Base-by-base conservation (phyloP, 2,329 filamentous ascomycete species). In the Sporothrix curviconia region DNA sequence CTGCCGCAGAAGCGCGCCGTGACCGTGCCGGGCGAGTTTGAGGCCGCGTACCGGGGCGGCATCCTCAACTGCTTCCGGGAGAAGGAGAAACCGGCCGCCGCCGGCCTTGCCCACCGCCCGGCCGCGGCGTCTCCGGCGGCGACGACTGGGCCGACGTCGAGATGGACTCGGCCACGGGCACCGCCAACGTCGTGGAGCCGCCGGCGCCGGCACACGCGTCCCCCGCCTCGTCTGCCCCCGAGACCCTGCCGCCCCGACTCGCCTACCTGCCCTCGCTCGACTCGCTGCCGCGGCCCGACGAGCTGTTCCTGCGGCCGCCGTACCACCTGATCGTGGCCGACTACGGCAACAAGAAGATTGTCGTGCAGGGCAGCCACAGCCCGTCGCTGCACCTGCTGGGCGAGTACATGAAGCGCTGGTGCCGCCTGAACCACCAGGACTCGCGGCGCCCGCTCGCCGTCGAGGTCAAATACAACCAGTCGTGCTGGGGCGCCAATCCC, bases 401-500 rank as follows among this genome's bases (percentile, higher is more conserved):
- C 3, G 71, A 73, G 1, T 81, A 80, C 58, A 64, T 80, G 2
- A 72, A 72, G 64, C 72, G 72, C 36, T 80, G 77, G 76, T 75
- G 72, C 46, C 70, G 72, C 40, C 66, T 70, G 8, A 78, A 79
- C 55, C 68, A 73, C 47, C 68, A 71, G 7, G 64, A 72, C 25
- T 66, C 63, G 11, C 64, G 67, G 32, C 70, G 67, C 60, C 76
- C 76, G 0, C 72, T 75, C 0, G 65, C 70, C 0, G 72, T 76
- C 3, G 66, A 72, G 7, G 67, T 78, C 19, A 69, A 66, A 7
- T 67, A 79, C 3, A 69, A 74, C 44, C 72, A 76, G 61, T 76
- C 72, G 1, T 69, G 72, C 11, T 79, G 77, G 57, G 74, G 75
- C 1, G 67, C 78, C 1, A 72, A 74, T 3, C 64, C 73, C 4